phyloP scores from a whole-genome alignment of 208 protist genomes.

The Acanthamoeba triangularis region DNA sequence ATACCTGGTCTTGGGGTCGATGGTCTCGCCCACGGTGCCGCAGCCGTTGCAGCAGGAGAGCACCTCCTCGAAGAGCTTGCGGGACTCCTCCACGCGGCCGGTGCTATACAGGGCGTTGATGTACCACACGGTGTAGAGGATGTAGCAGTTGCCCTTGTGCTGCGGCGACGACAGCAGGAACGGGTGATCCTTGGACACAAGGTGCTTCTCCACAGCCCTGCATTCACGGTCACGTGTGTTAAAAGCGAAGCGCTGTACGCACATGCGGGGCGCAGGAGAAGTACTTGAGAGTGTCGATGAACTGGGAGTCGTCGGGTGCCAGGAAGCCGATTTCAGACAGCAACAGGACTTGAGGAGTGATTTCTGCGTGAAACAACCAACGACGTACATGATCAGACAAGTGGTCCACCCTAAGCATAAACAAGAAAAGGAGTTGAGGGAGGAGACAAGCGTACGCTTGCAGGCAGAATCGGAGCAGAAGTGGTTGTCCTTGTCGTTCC shows the following conservation, averaged over 20 bases:
- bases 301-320: conserved; percentile 76
- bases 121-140: conserved; percentile 70
- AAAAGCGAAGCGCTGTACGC: too few relatives aligned
- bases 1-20: conserved; percentile 69
- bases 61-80: conserved; percentile 74
- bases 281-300: conserved; percentile 77
- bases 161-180: conserved; percentile 46
- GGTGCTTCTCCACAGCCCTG: conserved; percentile 32
- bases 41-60: conserved; percentile 72
- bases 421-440: background rate
- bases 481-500: conserved; percentile 79
- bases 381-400: background rate
- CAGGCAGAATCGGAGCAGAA: conserved; percentile 66
- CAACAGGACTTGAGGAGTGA: conserved; percentile 78
- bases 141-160: conserved; percentile 68
- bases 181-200: conserved; percentile 38
- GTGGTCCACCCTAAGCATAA: too few relatives aligned
- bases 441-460: background rate
- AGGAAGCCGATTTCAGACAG: conserved; percentile 85
- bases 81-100: conserved; percentile 60
- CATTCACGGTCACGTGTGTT: too few relatives aligned
- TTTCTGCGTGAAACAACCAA: background rate
- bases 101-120: conserved; percentile 50
- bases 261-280: background rate
- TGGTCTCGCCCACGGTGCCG: conserved; percentile 62